Evolutionary conservation across 768 basidiomycete genomes (phyloP), one percentile per base, ranked within the genome.

Genomic region (Agaricus subrufescens): DNA sequence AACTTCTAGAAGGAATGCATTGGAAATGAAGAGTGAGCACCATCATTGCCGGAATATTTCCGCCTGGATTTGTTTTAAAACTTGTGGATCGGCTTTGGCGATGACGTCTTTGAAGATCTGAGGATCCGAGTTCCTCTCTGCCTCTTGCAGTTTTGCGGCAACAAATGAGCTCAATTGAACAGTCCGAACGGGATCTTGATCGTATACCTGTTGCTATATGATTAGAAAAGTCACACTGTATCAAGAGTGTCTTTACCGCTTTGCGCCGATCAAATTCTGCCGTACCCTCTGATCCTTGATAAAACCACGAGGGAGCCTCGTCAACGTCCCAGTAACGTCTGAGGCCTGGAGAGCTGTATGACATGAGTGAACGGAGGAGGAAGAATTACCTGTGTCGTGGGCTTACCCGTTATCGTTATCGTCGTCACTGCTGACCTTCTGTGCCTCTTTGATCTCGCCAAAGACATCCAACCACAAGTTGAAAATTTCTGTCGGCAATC

Each of bases 391-490:
- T 7, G 14, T 19, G 14, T 15, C 12, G 27, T 19, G 15, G 5
- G n/a, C 55, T 14, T 37, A 50, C 55, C 38, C 43, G 9, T 56
- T 43, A 19, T 34, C 43, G 48, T 44, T 25, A 12, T 39, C 55
- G 25, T 50, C 25, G 40, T 53, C 23, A 5, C 26, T 23, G 53
- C 61, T 65, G 8, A 58, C 58, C 14, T 70, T 72, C 60, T 76
- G 72, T 7, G 83, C 83, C 69, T 95, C 94, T 64, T 85, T 88
- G 50, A 94, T 77, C 66, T 94, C 92, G 12, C 86, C 88, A 52
- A 95, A 85, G 4, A 94, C 93, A 59, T 94, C 93, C 39, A 88
- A 72, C 93, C 93, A 96, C 29, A 94, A 70, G 63, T 91, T 89
- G 68, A 91, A 89, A 26, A 92, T 82, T 62, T 94, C 93, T 3